These are phyloP conservation scores for Lentinus tigrinus DNA, from an alignment of 768 basidiomycete species.

Conservation along the genomic window DNA sequence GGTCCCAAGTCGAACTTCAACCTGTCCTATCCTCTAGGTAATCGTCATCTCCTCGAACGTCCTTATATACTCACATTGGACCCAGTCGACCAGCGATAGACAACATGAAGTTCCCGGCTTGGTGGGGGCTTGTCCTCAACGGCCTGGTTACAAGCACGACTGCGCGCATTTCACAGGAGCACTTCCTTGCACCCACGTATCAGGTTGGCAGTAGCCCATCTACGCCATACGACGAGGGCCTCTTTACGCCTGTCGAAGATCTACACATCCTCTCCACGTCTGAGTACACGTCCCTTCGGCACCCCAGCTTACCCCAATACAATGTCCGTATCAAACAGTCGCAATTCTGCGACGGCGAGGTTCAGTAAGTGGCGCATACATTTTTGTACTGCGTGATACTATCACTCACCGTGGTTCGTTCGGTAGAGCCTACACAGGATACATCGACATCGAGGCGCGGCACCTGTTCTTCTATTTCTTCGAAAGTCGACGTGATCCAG, in stretches of 20 bases:
- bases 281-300: slow-evolving; percentile 23
- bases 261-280: slow-evolving; percentile 20
- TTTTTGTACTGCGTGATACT: too few relatives aligned
- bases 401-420: too few relatives aligned
- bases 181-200: too few relatives aligned
- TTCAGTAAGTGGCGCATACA: slow-evolving; percentile 35
- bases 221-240: slow-evolving; percentile 9
- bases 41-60: too few relatives aligned
- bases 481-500: slow-evolving; percentile 39
- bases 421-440: slow-evolving; percentile 62
- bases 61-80: too few relatives aligned
- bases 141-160: too few relatives aligned
- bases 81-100: too few relatives aligned
- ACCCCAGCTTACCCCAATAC: slow-evolving; percentile 50
- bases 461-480: slow-evolving; percentile 47
- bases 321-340: slow-evolving; percentile 57
- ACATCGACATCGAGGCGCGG: slow-evolving; percentile 66
- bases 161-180: too few relatives aligned
- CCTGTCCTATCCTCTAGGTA: too few relatives aligned
- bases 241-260: slow-evolving; percentile 14
- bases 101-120: too few relatives aligned
- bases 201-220: background rate
- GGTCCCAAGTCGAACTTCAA: too few relatives aligned
- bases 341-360: slow-evolving; percentile 58
- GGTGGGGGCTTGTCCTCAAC: too few relatives aligned